Conservation (phyloP, 2,329 filamentous ascomycete species). For the Gliomastix tumulicola region DNA sequence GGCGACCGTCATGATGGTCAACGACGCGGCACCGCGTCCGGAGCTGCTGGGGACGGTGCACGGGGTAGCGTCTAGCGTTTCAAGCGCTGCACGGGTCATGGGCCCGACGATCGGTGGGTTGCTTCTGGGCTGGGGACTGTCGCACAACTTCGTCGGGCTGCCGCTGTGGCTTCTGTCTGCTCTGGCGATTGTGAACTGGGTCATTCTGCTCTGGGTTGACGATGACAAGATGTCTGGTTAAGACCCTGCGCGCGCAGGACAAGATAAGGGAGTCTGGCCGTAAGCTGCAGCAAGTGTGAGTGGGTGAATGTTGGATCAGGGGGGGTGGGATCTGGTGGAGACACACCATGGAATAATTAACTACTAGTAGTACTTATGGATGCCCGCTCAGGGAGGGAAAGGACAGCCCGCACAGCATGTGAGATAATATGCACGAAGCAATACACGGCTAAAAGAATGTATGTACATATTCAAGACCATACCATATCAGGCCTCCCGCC, state of each 20-base stretch:
- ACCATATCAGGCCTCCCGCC: constrained; percentile 8
- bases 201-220: neutral
- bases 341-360: no score
- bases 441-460: no score
- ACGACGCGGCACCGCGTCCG: constrained; percentile 13
- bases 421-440: no score
- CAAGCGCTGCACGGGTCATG: constrained; percentile 13
- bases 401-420: no score
- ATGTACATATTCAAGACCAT: neutral
- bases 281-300: no score
- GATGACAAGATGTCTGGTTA: neutral
- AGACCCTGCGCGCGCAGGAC: no score
- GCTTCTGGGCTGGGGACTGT: constrained; percentile 14
- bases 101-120: constrained; percentile 12
- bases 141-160: constrained; percentile 11
- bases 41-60: constrained; percentile 13
- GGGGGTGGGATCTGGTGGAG: no score
- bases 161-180: constrained; percentile 8
- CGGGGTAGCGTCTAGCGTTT: constrained; percentile 14
- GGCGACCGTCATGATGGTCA: constrained; percentile 15
- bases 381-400: no score
- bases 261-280: no score
- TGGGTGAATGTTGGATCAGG: no score
- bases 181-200: neutral
- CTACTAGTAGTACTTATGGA: no score